Base-by-base conservation (phyloP, 306 rosid genomes). In the Trifolium fragiferum region DNA sequence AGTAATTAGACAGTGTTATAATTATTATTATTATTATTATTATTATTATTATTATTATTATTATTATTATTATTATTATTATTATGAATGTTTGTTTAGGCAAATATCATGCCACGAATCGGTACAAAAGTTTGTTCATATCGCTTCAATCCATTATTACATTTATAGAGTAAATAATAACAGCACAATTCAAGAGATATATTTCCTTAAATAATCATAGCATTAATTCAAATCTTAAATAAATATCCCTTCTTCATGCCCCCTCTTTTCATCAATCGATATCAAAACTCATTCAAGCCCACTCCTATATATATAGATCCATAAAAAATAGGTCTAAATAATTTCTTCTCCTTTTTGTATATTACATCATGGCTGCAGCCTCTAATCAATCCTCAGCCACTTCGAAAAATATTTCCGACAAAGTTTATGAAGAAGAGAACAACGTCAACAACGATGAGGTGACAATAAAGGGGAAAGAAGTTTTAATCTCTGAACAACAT, bases 41-140 rank as follows among this genome's bases (percentile, higher is more conserved):
- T 19, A 10, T 18, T 38, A 38, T 23, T 19, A 10, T 18, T 38
- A 38, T 23, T 19, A 10, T 18, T 38, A 38, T 23, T 19, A 10
- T 18, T 38, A 38, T 23, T 19, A 10, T 18, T n/a, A n/a, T 66
- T 66, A 8, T 41, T 12, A 66, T 66, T 12, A 66, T 19, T 38
- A 38, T 23, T 19, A 10, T 18, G 53, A 41, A 41, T 5, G 12
- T 66, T 40, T 13, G n/a, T 66, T 64, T 46, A 68, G 73, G 73
- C 73, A 46, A 68, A 68, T 23, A 68, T 68, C 73, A 47, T 68
- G 59, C 41, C 41, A 15, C 43, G 0, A 46, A 67, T 23, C n/a
- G 58, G 40, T 46, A 15, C 72, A 25, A 46, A 46, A 0, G 41
- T 44, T 25, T 44, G 35, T 13, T 66, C 38, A 1, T 16, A 23